Evolutionary conservation across 2,329 filamentous ascomycete genomes (phyloP).

Genomic region (Neonectria hederae): DNA sequence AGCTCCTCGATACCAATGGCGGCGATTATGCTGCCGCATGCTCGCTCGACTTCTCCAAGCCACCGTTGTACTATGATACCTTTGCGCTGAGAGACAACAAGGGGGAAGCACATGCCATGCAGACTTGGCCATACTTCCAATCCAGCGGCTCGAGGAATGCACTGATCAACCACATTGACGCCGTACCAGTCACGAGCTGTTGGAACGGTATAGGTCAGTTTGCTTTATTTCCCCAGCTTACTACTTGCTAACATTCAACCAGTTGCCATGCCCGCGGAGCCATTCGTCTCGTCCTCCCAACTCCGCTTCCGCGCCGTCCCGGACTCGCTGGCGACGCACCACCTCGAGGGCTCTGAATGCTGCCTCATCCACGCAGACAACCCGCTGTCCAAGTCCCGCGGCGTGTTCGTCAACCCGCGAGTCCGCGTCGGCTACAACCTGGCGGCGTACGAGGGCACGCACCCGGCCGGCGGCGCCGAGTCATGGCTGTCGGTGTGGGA

Average conservation of each 20-base stretch:
- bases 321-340: slow-evolving; percentile 67
- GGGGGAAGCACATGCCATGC: slow-evolving; percentile 61
- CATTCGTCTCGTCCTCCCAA: slow-evolving; percentile 58
- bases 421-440: slow-evolving; percentile 73
- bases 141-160: slow-evolving; percentile 61
- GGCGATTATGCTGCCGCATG: slow-evolving; percentile 71
- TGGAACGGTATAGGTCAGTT: slow-evolving; percentile 56
- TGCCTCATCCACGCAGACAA: slow-evolving; percentile 82
- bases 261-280: slow-evolving; percentile 62
- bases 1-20: slow-evolving; percentile 64
- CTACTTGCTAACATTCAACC: slow-evolving; percentile 11
- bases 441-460: slow-evolving; percentile 61
- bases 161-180: slow-evolving; percentile 57
- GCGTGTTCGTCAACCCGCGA: slow-evolving; percentile 75
- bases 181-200: slow-evolving; percentile 57
- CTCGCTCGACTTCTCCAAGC: slow-evolving; percentile 66
- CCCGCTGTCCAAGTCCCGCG: slow-evolving; percentile 58
- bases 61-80: slow-evolving; percentile 68
- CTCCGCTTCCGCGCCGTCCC: slow-evolving; percentile 71
- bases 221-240: slow-evolving; percentile 1
- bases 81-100: slow-evolving; percentile 67
- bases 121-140: slow-evolving; percentile 69
- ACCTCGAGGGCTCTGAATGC: slow-evolving; percentile 82
- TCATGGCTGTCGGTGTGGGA: slow-evolving; percentile 59
- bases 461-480: slow-evolving; percentile 44